Evolutionary conservation across 179 eudicot genomes (phyloP).

Genomic region (Patellifolia procumbens): DNA sequence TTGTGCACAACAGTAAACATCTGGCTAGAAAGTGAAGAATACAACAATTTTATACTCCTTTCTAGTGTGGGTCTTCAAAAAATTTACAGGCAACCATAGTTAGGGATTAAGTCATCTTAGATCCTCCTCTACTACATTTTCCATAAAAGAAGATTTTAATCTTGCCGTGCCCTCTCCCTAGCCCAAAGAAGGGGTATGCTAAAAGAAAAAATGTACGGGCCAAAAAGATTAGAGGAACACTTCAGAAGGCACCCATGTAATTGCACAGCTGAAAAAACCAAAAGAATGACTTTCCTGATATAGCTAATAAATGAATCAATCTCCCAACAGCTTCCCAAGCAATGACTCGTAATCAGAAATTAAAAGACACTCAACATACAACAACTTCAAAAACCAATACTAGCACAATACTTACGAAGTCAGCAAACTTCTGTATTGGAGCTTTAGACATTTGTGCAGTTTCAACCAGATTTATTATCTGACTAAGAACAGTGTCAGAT

Average conservation of each 20-base stretch:
- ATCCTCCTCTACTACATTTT: neutral
- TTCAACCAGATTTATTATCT: slow-evolving; percentile 91
- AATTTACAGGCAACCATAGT: neutral
- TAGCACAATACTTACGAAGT: slow-evolving; percentile 57
- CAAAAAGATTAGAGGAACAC: neutral
- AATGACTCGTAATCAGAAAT: neutral
- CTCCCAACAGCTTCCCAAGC: slow-evolving; percentile 1
- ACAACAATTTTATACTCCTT: neutral
- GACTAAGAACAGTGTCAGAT: slow-evolving; percentile 89
- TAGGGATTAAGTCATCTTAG: neutral
- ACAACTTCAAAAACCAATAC: neutral
- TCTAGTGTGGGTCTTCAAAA: neutral
- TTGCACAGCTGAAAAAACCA: neutral
- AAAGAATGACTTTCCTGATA: neutral
- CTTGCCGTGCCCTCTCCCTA: neutral
- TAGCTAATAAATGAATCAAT: neutral
- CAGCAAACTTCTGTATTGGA: slow-evolving; percentile 96
- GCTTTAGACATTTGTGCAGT: slow-evolving; percentile 98
- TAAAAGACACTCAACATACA: neutral
- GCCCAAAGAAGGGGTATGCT: neutral
- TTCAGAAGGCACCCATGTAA: neutral
- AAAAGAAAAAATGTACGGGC: neutral
- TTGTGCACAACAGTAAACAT: neutral
- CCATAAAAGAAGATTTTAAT: neutral
- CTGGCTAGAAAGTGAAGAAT: neutral